These are phyloP conservation scores for Talaromyces liani DNA, from an alignment of 495 filamentous ascomycete genomes.

Conservation along the genomic window DNA sequence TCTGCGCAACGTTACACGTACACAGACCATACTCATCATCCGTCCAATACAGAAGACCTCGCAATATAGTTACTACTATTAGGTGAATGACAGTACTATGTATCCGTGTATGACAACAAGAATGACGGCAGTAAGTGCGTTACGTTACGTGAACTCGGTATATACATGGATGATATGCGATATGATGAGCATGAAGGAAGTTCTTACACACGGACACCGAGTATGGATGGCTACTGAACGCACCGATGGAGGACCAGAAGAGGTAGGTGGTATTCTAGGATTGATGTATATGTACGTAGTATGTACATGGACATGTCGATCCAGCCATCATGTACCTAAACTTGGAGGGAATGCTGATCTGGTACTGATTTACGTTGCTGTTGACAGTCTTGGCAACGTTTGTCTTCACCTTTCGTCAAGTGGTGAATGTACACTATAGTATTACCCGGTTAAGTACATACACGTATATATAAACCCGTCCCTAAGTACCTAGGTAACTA, in stretches of 20 bases:
- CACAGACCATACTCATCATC: not conserved
- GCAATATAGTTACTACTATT: too few relatives aligned
- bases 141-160: not conserved
- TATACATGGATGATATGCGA: not conserved
- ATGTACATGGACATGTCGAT: not conserved
- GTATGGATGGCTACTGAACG: not conserved
- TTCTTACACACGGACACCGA: not conserved
- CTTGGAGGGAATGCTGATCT: not conserved
- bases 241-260: not conserved
- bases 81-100: too few relatives aligned
- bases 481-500: too few relatives aligned
- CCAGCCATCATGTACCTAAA: not conserved
- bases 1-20: not conserved
- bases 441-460: too few relatives aligned
- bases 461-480: too few relatives aligned
- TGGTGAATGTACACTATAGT: too few relatives aligned
- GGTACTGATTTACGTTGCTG: not conserved
- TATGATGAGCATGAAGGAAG: not conserved
- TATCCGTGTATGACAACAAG: not conserved
- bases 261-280: not conserved
- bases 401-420: not conserved
- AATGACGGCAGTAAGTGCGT: not conserved
- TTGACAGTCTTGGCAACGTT: not conserved
- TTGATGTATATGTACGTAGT: not conserved
- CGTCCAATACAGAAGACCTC: too few relatives aligned